phyloP scores from a whole-genome alignment of 306 rosid species.

The Malus domestica region ASM211411v1 NC_041798.1:29140001-29140500 shows the following conservation, averaged over 20 bases:
- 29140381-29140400: not conserved
- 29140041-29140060: not conserved
- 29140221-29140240: too few relatives aligned
- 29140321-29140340: not conserved
- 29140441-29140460: not conserved
- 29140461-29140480: not conserved
- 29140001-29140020: not conserved
- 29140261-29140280: constrained; percentile 1
- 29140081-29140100: too few relatives aligned
- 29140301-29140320: not conserved
- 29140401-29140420: too few relatives aligned
- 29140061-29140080: too few relatives aligned
- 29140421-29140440: not conserved
- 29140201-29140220: too few relatives aligned
- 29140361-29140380: not conserved
- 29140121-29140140: too few relatives aligned
- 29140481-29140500: not conserved
- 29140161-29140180: too few relatives aligned
- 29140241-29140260: not conserved
- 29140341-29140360: not conserved
- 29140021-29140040: not conserved
- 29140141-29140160: too few relatives aligned
- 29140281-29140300: not conserved
- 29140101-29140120: too few relatives aligned
- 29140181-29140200: too few relatives aligned